Base-by-base conservation (phyloP, 176 grass and related monocot species). In the Paspalum notatum region DNA sequence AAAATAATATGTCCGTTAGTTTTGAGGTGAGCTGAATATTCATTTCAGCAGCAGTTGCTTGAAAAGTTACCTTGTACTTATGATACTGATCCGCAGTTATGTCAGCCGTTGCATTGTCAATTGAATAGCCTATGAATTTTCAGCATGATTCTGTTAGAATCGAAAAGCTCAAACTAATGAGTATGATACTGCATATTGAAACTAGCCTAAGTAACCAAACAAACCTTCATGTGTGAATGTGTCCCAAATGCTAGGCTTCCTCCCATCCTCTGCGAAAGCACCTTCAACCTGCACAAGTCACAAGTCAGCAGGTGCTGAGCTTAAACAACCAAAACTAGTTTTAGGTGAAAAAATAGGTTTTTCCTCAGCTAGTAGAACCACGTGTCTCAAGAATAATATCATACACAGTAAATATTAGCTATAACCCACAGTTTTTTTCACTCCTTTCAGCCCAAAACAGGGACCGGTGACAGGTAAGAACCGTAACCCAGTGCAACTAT, bases 71-170 rank as follows among this genome's bases (percentile, higher is more conserved):
- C 92, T 93, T 93, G 85, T 98, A 98, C 27, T 95, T 91, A 38
- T 98, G 96, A 62, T 98, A 98, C 76, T 98, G 96, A 15, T 98
- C 86, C 17, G 96, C 92, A 74, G 92, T 91, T 74, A 91, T 60
- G 53, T 98, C 96, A 71, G 54, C 96, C n/a, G 78, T 80, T 0
- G 84, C 76, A 12, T 81, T 49, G 2, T 86, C 92, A 20, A 82
- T 5, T 16, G 75, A 84, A 78, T 78, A 83, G 26, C 96, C 94
- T 97, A 85, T 45, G 52, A 58, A 85, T 18, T 61, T 67, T 85
- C 4, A 60, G 12, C 37, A 44, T 50, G 16, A 4, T 39, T 3
- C 0, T n/a, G 78, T 85, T 47, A 82, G 67, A 50, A 56, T 32
- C 40, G 47, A 39, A 22, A 71, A 70, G 1, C 15, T 11, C 13